Conservation (phyloP, 2,329 filamentous ascomycete genomes). For the Eutypella sp. region DNA sequence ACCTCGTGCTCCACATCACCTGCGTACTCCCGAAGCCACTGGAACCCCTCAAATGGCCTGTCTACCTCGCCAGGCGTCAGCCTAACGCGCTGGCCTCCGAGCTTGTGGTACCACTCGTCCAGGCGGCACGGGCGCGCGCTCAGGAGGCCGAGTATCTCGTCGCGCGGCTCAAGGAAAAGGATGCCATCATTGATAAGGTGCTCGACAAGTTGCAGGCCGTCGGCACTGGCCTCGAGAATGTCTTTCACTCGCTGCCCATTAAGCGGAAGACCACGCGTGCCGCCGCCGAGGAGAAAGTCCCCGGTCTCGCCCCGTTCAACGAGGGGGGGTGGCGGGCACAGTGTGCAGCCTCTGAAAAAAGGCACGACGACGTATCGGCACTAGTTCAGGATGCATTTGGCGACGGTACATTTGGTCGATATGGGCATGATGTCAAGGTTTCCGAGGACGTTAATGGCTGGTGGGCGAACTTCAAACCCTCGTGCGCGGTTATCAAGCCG, state of each 20-base stretch:
- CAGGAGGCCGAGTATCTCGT: constrained; percentile 40
- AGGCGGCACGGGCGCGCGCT: constrained; percentile 36
- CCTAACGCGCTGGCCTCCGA: constrained; percentile 39
- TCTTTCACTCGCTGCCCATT: constrained; percentile 46
- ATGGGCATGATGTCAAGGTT: constrained; percentile 24
- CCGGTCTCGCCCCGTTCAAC: constrained; percentile 47
- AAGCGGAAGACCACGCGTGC: constrained; percentile 42
- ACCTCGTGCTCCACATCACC: constrained; percentile 50
- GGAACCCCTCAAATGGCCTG: constrained; percentile 59
- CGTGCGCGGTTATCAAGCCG: constrained; percentile 19
- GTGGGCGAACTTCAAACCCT: constrained; percentile 41
- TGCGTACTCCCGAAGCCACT: constrained; percentile 60
- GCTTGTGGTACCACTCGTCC: constrained; percentile 48
- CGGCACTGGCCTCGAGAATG: constrained; percentile 46
- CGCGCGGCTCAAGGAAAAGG: constrained; percentile 43
- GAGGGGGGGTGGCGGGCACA: constrained; percentile 33
- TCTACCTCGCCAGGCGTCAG: constrained; percentile 47
- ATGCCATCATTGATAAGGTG: constrained; percentile 44
- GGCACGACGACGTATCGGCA: constrained; percentile 26
- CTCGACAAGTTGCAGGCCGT: constrained; percentile 50
- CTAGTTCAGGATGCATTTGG: constrained; percentile 41
- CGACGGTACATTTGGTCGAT: constrained; percentile 26
- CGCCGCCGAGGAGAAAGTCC: constrained; percentile 43
- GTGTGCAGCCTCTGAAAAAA: constrained; percentile 17
- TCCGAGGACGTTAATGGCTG: constrained; percentile 39